Evolutionary conservation across 768 basidiomycete genomes (phyloP).

Genomic region (Xerocomus spinulosus): DNA sequence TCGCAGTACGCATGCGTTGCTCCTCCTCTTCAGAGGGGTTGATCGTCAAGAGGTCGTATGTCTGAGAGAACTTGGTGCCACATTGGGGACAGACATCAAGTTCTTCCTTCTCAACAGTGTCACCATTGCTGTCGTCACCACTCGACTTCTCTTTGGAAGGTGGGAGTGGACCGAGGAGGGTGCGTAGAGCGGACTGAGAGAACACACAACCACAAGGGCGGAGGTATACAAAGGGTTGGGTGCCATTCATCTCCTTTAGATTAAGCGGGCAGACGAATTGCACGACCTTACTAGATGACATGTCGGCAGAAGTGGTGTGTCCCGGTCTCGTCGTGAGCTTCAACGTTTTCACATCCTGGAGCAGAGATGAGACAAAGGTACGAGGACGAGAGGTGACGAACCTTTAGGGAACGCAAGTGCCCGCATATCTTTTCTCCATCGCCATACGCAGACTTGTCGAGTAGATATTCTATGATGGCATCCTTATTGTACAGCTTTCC

Average conservation of each 20-base stretch:
- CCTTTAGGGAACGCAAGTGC: constrained; percentile 87
- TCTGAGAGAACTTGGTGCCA: constrained; percentile 58
- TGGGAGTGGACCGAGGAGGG: constrained; percentile 35
- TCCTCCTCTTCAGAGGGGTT: constrained; percentile 73
- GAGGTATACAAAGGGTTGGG: constrained; percentile 83
- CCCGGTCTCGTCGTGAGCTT: constrained; percentile 74
- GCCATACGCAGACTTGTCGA: constrained; percentile 79
- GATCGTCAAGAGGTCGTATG: constrained; percentile 53
- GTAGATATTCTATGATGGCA: constrained; percentile 82
- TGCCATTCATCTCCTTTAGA: constrained; percentile 92
- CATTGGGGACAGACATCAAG: constrained; percentile 76
- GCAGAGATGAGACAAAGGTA: neutral
- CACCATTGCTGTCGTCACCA: constrained; percentile 27
- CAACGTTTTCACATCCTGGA: constrained; percentile 80
- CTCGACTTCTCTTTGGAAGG: constrained; percentile 20
- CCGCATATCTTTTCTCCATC: constrained; percentile 92
- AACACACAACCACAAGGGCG: constrained; percentile 87
- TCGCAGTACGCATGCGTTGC: constrained; percentile 46
- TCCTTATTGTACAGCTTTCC: constrained; percentile 98
- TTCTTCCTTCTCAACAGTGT: constrained; percentile 23
- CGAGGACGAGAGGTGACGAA: constrained; percentile 32
- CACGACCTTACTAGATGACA: constrained; percentile 49
- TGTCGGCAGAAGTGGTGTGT: constrained; percentile 31
- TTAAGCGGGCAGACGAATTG: constrained; percentile 90
- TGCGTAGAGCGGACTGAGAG: constrained; percentile 76